Conservation (phyloP, 768 basidiomycete species). For the Lactifluus rugatus region DNA sequence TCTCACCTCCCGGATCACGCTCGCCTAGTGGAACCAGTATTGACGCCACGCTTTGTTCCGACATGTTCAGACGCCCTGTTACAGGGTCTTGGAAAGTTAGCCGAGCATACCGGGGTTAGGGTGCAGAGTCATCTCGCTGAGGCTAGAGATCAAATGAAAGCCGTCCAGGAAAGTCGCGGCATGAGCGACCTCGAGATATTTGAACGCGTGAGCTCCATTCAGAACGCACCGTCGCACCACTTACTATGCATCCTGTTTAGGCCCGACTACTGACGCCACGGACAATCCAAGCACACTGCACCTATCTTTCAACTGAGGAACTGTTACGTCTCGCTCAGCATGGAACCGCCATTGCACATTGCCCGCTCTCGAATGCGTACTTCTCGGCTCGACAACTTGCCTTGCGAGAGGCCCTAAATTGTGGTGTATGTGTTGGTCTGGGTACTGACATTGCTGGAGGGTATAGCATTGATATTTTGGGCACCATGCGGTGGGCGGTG, state of each 20-base stretch:
- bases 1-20: slow-evolving; percentile 33
- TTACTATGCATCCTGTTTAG: slow-evolving; percentile 23
- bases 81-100: slow-evolving; percentile 47
- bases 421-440: slow-evolving; percentile 61
- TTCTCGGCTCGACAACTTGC: slow-evolving; percentile 67
- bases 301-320: slow-evolving; percentile 50
- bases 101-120: slow-evolving; percentile 35
- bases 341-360: slow-evolving; percentile 69
- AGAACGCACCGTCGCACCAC: neutral
- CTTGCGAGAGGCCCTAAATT: slow-evolving; percentile 58
- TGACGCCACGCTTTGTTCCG: slow-evolving; percentile 86
- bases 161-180: slow-evolving; percentile 51
- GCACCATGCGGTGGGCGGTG: slow-evolving; percentile 72
- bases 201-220: slow-evolving; percentile 40
- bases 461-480: slow-evolving; percentile 70
- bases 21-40: slow-evolving; percentile 64
- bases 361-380: slow-evolving; percentile 83
- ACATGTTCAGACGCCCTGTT: slow-evolving; percentile 74
- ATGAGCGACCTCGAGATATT: slow-evolving; percentile 70
- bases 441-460: slow-evolving; percentile 86
- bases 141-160: slow-evolving; percentile 63
- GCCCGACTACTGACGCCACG: slow-evolving; percentile 47
- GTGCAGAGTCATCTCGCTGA: slow-evolving; percentile 84
- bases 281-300: slow-evolving; percentile 85
- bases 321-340: slow-evolving; percentile 39